Percentiles rank a stretch among this genome's conserved stretches.
phyloP scores from a whole-genome alignment of 441 rosid genomes.

The Euphorbia corollata region DNA sequence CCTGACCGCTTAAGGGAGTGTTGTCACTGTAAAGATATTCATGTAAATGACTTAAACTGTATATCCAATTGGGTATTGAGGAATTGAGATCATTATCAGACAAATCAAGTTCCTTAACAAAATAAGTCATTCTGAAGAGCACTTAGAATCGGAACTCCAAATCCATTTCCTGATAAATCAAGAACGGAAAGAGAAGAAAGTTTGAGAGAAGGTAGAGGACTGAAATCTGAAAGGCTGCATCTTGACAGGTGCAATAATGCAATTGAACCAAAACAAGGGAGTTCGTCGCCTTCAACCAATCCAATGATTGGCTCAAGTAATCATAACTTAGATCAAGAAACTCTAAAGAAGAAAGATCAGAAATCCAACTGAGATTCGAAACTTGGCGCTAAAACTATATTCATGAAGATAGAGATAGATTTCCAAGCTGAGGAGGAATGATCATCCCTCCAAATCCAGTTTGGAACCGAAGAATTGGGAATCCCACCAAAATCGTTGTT shows the following conservation, averaged over 20 bases:
- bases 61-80: conserved; percentile 9
- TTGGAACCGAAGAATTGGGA: conserved; percentile 21
- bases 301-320: background rate
- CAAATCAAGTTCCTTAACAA: conserved; percentile 8
- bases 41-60: background rate
- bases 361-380: conserved; percentile 6
- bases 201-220: background rate
- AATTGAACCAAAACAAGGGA: background rate
- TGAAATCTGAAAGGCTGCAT: background rate
- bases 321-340: conserved; percentile 13
- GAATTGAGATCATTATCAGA: background rate
- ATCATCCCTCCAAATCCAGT: conserved; percentile 21
- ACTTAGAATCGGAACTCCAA: conserved; percentile 11
- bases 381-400: background rate
- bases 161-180: conserved; percentile 14
- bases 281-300: too few species aligned
- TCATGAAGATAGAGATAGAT: conserved; percentile 23
- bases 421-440: conserved; percentile 22
- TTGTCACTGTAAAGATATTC: background rate
- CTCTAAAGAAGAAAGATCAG: too few species aligned
- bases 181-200: conserved; percentile 3
- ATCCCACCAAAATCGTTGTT: conserved; percentile 17
- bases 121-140: background rate
- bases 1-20: conserved; percentile 15
- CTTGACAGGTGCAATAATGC: background rate